Conservation (phyloP, 73 alveolate species). For the Uronychia binucleata region DNA sequence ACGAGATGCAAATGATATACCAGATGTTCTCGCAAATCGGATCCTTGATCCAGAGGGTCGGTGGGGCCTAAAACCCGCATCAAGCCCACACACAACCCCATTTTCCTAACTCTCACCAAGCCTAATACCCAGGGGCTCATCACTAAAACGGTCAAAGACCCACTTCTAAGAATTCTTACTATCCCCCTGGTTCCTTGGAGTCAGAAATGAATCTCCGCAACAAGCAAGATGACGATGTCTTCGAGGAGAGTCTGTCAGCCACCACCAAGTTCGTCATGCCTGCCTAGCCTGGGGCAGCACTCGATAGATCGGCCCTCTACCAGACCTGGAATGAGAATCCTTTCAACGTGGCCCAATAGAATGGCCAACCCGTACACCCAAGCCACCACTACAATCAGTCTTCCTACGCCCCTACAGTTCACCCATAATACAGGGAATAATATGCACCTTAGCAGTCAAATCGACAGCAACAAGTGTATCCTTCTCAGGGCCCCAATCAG, state of each 20-base stretch:
- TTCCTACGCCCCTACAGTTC: no score
- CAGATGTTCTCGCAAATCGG: not conserved
- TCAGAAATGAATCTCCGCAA: not conserved
- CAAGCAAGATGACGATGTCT: not conserved
- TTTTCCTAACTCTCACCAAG: no score
- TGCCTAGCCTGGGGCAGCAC: not conserved
- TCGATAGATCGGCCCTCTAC: not conserved
- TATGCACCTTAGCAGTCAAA: not conserved
- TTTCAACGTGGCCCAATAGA: not conserved
- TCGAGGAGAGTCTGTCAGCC: not conserved
- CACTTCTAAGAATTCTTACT: not conserved
- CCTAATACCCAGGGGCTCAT: no score
- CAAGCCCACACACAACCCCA: no score
- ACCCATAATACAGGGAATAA: no score
- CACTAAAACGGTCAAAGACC: not conserved
- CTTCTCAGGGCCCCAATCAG: not conserved
- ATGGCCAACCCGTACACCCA: no score
- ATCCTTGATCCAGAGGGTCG: not conserved
- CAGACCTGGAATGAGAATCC: not conserved
- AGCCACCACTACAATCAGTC: no score
- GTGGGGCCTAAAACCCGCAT: no score
- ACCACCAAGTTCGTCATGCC: not conserved
- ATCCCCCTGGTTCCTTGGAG: not conserved
- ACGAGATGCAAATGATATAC: not conserved
- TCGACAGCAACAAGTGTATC: not conserved